Conservation (phyloP, 495 filamentous ascomycete genomes). For the Staphylotrichum tortipilum region DNA sequence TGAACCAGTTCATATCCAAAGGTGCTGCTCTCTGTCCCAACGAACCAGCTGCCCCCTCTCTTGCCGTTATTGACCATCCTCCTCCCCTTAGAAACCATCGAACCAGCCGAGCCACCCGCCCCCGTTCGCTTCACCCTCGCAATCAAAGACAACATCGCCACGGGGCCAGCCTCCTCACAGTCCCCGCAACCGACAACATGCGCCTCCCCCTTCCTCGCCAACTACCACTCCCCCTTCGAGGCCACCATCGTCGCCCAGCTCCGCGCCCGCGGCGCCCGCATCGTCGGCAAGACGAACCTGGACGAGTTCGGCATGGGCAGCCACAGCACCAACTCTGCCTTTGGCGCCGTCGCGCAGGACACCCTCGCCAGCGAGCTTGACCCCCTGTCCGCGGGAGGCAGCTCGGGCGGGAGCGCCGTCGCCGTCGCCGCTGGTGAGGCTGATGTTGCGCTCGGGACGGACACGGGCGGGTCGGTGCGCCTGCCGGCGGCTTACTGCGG, state of each 20-base stretch:
- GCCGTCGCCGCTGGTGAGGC: constrained; percentile 67
- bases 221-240: constrained; percentile 66
- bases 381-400: constrained; percentile 70
- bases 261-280: constrained; percentile 51
- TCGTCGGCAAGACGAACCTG: constrained; percentile 80
- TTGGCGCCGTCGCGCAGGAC: constrained; percentile 51
- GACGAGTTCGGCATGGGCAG: constrained; percentile 99
- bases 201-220: constrained; percentile 65
- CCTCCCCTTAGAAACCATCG: not conserved
- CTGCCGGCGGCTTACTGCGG: constrained; percentile 89
- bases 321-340: constrained; percentile 66
- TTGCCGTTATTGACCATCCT: not conserved
- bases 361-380: not conserved
- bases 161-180: constrained; percentile 45
- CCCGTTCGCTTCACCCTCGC: constrained; percentile 41
- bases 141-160: constrained; percentile 89
- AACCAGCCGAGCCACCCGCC: not conserved
- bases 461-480: constrained; percentile 89
- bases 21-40: constrained; percentile 4
- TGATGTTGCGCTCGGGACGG: constrained; percentile 77
- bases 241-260: constrained; percentile 70
- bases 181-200: constrained; percentile 63
- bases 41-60: not conserved
- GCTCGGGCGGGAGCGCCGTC: constrained; percentile 88
- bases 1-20: constrained; percentile 26